Percentiles rank a stretch among this genome's conserved stretches.
Evolutionary conservation across 2,329 filamentous ascomycete genomes (phyloP).

Genomic region (Lecanicillium sp.): DNA sequence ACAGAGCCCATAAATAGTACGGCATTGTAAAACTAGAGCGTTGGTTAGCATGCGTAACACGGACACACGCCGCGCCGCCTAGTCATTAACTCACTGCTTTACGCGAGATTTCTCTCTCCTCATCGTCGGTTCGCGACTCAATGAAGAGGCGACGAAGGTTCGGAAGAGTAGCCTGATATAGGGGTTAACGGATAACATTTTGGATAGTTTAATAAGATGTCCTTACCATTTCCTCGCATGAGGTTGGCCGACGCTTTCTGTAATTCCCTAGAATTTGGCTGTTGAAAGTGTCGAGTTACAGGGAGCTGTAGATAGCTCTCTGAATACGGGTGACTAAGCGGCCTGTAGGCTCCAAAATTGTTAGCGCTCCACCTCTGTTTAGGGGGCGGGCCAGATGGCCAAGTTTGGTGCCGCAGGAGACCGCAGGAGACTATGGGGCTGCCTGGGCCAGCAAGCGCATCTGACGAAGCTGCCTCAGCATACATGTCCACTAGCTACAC

Average conservation of each 20-base stretch:
- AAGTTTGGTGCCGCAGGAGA: not conserved
- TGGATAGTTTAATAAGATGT: not conserved
- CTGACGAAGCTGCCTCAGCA: not conserved
- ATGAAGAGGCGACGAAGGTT: conserved; percentile 96
- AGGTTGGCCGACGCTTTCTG: not conserved
- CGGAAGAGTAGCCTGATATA: conserved; percentile 63
- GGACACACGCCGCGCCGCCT: too few relatives aligned
- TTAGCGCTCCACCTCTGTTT: too few relatives aligned
- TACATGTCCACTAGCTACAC: too few relatives aligned
- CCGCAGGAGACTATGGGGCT: not conserved
- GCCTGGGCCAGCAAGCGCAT: not conserved
- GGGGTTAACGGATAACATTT: not conserved
- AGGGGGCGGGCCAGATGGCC: too few relatives aligned
- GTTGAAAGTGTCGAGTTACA: too few relatives aligned
- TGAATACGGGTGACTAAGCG: too few relatives aligned
- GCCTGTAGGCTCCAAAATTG: too few relatives aligned
- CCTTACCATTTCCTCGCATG: not conserved
- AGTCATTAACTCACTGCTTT: conserved; percentile 87
- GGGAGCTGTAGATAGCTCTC: too few relatives aligned
- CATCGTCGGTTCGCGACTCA: conserved; percentile 83
- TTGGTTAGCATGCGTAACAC: not conserved
- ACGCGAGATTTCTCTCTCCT: conserved; percentile 89
- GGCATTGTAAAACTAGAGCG: conserved; percentile 86
- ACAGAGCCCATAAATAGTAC: conserved; percentile 96
- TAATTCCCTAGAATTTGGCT: too few relatives aligned